Base-by-base conservation (phyloP, 2,329 filamentous ascomycete species). In the Podosphaera aphanis region DNA sequence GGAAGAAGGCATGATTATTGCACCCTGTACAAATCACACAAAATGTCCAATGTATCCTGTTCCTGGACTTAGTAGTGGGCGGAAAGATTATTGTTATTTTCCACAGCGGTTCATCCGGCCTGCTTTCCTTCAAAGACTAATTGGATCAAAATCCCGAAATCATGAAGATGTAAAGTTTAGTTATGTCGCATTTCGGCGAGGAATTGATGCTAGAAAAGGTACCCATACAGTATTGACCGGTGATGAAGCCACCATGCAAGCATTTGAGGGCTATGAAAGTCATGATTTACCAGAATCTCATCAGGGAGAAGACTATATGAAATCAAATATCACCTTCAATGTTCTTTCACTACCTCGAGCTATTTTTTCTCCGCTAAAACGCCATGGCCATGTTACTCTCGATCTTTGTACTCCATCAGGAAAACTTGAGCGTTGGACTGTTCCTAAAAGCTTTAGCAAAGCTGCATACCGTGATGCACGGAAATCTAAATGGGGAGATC, bases 21-120 rank as follows among this genome's bases (percentile, higher is more conserved):
- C 77, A 3, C 77, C 77, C 57, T 98, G 90, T 64, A 94, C 90
- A 0, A 95, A 85, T 60, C 90, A 98, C 60, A 67, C 69, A 7
- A 69, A 71, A 47, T 98, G 90, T 53, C 90, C 90, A 0, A 92
- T 98, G 82, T 94, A 93, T 58, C 66, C 70, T 18, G 67, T 69
- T 0, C 70, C 78, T 0, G 84, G 85, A 0, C 67, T 79, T 46
- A 75, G 73, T 46, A 65, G 65, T 23, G 83, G 85, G 5, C 74
- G 88, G 46, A 86, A 85, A 55, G 86, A 95, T 57, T 90, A 79
- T 58, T 98, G 90, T 61, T 82, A 80, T 60, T 95, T 98, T 61
- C 72, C 69, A 50, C 90, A 98, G 63, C 76, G 90, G 41, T 95
- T 83, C 59, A 79, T 85, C 44, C 76, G 86, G 0, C 90, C 90